Base-by-base conservation (phyloP, 805 yeast species). In the Cyberlindnera maclurae region DNA sequence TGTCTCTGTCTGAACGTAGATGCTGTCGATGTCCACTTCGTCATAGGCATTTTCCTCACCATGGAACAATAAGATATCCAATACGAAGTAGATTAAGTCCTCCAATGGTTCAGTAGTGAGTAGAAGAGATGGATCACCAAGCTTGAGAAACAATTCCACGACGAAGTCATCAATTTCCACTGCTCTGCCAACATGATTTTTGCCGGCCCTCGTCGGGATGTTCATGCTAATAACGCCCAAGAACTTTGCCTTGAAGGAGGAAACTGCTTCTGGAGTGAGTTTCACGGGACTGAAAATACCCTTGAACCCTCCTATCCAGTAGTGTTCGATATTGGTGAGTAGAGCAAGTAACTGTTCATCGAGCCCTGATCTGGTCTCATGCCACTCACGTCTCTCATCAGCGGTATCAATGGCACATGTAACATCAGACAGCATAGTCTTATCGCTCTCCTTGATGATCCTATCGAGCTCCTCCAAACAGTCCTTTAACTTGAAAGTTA, bases 241-340 rank as follows among this genome's bases (percentile, higher is more conserved):
- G 34, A 77, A 60, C 5, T 58, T 55, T 1, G 36, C 31, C 36
- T 61, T 65, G 44, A 79, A 73, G 9, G 44, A 38, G 3, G 39
- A 40, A 12, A 66, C 46, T 7, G 48, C 48, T 0, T 45, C 50
- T 9, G 46, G 39, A 12, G 64, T 57, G 2, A 62, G 45, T 3
- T 49, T 48, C 8, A 45, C 45, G 2, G 63, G 60, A 30, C 65
- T 61, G 52, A 89, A 81, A 3, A 86, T 52, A 0, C 88, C 79
- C 37, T 62, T 62, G 47, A 87, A 83, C 0, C 90, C 94, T 12
- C 90, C 87, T 28, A 90, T 62, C 89, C 96, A 85, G 39, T 64
- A 62, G 16, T 57, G 56, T 39, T 86, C 90, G 8, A 85, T 70
- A 26, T 64, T 64, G 1, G 55, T 50, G n/a, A 90, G 54, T n/a